A percentile compares a stretch with the other conserved stretches of the same genome.
Conservation (phyloP, 345 rosid genomes). For the Passiflora organensis region DNA sequence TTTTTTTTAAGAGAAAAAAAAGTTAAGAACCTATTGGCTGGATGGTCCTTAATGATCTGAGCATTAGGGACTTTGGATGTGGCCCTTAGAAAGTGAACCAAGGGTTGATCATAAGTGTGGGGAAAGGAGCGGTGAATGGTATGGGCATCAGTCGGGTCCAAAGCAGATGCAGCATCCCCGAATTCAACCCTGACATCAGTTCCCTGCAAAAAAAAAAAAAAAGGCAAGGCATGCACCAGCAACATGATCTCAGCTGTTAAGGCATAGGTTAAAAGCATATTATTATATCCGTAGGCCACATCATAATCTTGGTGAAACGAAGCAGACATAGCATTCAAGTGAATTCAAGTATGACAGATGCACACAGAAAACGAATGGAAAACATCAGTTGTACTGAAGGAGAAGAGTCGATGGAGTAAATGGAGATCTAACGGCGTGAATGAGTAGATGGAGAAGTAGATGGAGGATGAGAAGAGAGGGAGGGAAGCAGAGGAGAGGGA, state of each 20-base stretch:
- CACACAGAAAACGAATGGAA: too few species aligned
- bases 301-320: too few species aligned
- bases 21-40: conserved; percentile 48
- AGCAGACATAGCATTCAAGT: too few species aligned
- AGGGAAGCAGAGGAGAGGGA: not conserved
- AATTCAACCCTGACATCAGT: conserved; percentile 92
- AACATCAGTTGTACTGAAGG: too few species aligned
- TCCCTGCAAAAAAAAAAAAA: conserved; percentile 75
- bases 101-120: conserved; percentile 76
- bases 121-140: conserved; percentile 66
- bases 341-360: too few species aligned
- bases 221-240: too few species aligned
- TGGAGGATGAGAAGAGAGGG: not conserved
- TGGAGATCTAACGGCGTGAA: too few species aligned
- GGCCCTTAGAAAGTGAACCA: conserved; percentile 91
- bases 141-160: conserved; percentile 64
- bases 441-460: too few species aligned
- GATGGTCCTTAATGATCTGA: conserved; percentile 83
- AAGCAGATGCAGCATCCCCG: conserved; percentile 70
- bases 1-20: not conserved
- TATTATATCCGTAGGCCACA: too few species aligned
- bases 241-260: too few species aligned
- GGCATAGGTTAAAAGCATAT: too few species aligned
- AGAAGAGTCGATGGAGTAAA: too few species aligned
- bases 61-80: conserved; percentile 88